Conservation (phyloP, 306 rosid genomes). For the Cucurbita pepo region DNA sequence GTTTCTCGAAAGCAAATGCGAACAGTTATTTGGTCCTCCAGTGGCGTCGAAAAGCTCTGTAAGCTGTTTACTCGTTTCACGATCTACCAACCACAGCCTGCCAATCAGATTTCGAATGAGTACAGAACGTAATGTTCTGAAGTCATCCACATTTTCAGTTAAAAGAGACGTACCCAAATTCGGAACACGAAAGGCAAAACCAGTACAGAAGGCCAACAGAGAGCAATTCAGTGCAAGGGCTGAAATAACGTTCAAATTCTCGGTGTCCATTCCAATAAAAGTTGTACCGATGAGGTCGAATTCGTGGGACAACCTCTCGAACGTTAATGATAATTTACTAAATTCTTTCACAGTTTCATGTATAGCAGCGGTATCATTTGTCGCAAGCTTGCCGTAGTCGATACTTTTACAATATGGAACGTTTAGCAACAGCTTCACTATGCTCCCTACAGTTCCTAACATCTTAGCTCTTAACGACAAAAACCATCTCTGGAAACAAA, state of each 20-base stretch:
- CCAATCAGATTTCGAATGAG: constrained; percentile 25
- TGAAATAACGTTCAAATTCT: constrained; percentile 26
- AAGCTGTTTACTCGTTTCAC: constrained; percentile 23
- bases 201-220: constrained; percentile 38
- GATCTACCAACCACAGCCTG: constrained; percentile 27
- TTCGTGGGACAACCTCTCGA: constrained; percentile 26
- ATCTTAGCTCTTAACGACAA: constrained; percentile 35
- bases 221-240: constrained; percentile 37
- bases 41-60: constrained; percentile 17
- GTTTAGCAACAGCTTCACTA: constrained; percentile 15
- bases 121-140: constrained; percentile 8
- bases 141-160: constrained; percentile 1
- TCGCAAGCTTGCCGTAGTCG: constrained; percentile 4
- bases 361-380: constrained; percentile 3
- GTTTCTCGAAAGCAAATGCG: constrained; percentile 15
- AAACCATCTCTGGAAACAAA: constrained; percentile 56
- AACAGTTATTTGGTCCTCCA: constrained; percentile 14
- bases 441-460: constrained; percentile 18
- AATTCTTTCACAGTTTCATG: constrained; percentile 12
- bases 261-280: constrained; percentile 37
- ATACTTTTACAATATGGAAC: constrained; percentile 6
- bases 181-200: constrained; percentile 27
- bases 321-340: constrained; percentile 20
- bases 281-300: constrained; percentile 31
- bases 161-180: constrained; percentile 1